Evolutionary conservation across 2,329 filamentous ascomycete species (phyloP).

Genomic region (Colletotrichum navitas): DNA sequence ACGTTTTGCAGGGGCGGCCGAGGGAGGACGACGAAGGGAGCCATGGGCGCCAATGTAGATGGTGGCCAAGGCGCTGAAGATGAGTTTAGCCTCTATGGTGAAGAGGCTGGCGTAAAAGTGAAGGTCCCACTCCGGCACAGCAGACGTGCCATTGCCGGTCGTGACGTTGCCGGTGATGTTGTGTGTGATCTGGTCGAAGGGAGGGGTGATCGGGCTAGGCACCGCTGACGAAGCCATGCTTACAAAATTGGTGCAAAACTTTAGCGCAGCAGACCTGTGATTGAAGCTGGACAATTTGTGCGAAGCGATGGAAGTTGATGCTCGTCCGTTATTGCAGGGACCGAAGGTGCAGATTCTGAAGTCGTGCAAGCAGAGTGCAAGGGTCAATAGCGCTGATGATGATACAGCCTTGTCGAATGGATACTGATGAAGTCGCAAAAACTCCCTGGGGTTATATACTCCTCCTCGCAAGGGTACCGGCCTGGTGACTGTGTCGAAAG

Average conservation of each 20-base stretch:
- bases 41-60: slow-evolving; percentile 89
- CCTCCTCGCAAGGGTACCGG: background rate
- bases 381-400: background rate
- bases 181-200: slow-evolving; percentile 49
- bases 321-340: background rate
- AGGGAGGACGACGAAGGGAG: slow-evolving; percentile 85
- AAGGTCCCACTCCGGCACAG: slow-evolving; percentile 53
- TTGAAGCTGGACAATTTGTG: too few relatives aligned
- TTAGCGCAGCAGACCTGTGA: too few relatives aligned
- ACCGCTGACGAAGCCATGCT: slow-evolving; percentile 39
- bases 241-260: background rate
- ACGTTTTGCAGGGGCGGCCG: slow-evolving; percentile 71
- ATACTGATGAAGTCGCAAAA: background rate
- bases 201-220: slow-evolving; percentile 26
- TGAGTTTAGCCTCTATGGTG: slow-evolving; percentile 59
- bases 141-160: slow-evolving; percentile 47
- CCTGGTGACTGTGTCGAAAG: background rate
- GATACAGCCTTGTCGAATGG: background rate
- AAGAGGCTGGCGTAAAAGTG: slow-evolving; percentile 49
- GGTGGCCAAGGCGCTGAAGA: slow-evolving; percentile 79
- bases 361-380: too few relatives aligned
- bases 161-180: slow-evolving; percentile 45
- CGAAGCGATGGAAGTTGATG: background rate
- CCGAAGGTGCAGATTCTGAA: background rate
- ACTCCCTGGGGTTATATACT: background rate